Percentiles rank a stretch among this genome's conserved stretches.
Conservation (phyloP, 2,329 filamentous ascomycete species). For the Fusarium circinatum region DNA sequence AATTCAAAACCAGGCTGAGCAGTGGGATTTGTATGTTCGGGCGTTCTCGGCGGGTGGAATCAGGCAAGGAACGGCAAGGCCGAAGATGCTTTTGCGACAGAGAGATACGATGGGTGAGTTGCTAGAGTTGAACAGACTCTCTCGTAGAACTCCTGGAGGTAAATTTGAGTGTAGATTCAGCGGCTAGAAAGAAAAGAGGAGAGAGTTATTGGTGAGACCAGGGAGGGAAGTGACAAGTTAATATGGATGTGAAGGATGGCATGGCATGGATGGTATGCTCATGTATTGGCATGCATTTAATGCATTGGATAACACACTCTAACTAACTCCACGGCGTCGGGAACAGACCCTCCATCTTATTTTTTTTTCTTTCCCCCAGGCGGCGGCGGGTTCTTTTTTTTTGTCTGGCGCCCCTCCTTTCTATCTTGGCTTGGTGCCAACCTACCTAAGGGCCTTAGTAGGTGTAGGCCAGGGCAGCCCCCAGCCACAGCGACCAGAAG, state of each 20-base stretch:
- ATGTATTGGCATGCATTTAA: constrained; percentile 6
- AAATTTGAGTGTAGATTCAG: neutral
- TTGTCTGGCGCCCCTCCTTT: neutral
- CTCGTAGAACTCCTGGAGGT: neutral
- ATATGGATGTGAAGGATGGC: constrained; percentile 12
- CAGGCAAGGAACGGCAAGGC: constrained; percentile 33
- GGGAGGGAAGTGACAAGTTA: constrained; percentile 27
- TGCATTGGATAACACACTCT: neutral
- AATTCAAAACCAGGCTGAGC: constrained; percentile 7
- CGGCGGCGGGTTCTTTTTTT: neutral
- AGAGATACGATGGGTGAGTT: neutral
- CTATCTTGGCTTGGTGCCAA: neutral
- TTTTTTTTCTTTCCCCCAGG: neutral
- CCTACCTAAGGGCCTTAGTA: neutral
- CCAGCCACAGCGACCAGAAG: constrained; percentile 6
- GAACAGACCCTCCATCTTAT: neutral
- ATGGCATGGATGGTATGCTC: constrained; percentile 2
- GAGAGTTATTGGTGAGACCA: constrained; percentile 7
- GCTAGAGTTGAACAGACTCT: neutral
- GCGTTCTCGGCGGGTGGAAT: constrained; percentile 42
- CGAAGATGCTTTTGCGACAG: constrained; percentile 34
- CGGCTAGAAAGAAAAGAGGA: neutral
- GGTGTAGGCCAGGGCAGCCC: neutral
- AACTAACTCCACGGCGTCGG: neutral
- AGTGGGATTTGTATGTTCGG: constrained; percentile 34